Conservation (phyloP, 768 basidiomycete species). For the Tulasnella sp. region DNA sequence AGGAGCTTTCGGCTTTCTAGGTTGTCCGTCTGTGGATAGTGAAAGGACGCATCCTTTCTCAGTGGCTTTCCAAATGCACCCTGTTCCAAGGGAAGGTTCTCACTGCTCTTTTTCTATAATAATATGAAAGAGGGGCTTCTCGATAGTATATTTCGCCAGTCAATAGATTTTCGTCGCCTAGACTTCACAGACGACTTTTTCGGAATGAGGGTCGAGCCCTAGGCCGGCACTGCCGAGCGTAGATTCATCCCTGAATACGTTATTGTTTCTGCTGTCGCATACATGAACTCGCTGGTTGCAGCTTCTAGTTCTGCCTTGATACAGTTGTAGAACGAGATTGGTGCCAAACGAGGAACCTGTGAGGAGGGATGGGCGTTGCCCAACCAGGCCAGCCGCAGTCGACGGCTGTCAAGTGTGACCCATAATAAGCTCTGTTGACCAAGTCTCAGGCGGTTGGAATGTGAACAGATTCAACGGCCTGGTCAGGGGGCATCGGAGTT, state of each 20-base stretch:
- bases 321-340: background rate
- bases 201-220: background rate
- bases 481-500: too few relatives aligned
- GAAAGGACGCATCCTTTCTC: background rate
- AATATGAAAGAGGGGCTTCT: background rate
- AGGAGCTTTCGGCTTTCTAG: slow-evolving; percentile 52
- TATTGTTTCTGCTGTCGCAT: background rate
- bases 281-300: background rate
- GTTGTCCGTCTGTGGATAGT: background rate
- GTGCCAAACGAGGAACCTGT: background rate
- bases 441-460: too few relatives aligned
- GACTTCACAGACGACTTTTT: background rate
- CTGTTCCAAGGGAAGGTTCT: background rate
- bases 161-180: background rate
- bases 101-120: background rate
- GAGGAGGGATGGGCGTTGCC: background rate
- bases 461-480: too few relatives aligned
- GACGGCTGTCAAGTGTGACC: too few relatives aligned
- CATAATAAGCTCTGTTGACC: too few relatives aligned
- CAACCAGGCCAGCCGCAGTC: background rate
- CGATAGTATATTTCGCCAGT: background rate
- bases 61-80: background rate
- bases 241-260: background rate
- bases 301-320: background rate
- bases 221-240: background rate